Evolutionary conservation across 2,329 filamentous ascomycete species (phyloP), one percentile per base, ranked within the genome.

Genomic region (Albifimbria verrucaria): DNA sequence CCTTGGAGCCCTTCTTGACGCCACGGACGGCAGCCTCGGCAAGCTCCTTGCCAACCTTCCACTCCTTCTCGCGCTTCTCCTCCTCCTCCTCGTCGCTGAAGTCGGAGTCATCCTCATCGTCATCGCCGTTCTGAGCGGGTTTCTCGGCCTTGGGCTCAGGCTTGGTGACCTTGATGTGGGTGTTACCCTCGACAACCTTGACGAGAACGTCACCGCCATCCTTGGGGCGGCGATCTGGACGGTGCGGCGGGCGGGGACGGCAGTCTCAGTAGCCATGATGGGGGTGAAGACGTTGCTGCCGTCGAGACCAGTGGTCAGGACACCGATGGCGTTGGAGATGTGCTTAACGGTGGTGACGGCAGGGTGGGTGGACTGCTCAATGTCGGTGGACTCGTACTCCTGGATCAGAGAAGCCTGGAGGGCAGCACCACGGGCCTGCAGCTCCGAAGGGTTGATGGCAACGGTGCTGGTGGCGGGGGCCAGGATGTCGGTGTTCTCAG

Each of bases 271-370:
- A 47, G 87, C 82, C 57, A 99, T 82, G 63, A 99, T 82, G 54
- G 91, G 86, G 47, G 85, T 85, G 77, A 97, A 97, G 55, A 84
- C 76, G 59, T 89, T 86, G 54, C 83, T 79, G 48, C 80, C 79
- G 48, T 86, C 78, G 41, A 72, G 66, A 61, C 72, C 79, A 53
- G 83, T 75, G 62, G 86, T 83, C 58, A 96, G 81, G 50, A 97
- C 88, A 69, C 94, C 94, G 58, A 99, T 89, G 57, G 93, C 89
- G 68, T 92, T 89, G 63, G 85, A 80, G 58, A 96, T 86, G 77
- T 99, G 94, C 64, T 92, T 91, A 50, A 95, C 92, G 17, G 92
- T 93, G 28, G 93, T 97, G 59, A 99, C 92, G 68, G 92, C 90
- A 50, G 94, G 88, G 78, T 99, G 93, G 47, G 92, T 96, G 57